A percentile compares a stretch with the other conserved stretches of the same genome.
Conservation (phyloP, 148 eudicot genomes). For the Salicornia ramosissima region DNA sequence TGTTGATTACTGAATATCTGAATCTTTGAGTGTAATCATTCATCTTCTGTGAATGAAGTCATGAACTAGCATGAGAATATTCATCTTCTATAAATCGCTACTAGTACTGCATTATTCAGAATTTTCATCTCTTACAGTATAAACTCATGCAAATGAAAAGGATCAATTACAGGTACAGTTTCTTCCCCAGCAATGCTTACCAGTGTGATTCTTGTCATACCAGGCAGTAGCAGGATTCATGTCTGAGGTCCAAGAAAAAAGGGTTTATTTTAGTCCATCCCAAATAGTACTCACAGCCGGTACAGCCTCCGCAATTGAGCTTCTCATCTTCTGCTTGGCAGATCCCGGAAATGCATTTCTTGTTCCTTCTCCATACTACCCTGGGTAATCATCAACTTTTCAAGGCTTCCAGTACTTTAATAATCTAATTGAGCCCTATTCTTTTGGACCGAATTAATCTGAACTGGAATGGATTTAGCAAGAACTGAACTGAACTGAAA, state of each 20-base stretch:
- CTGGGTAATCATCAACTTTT: slow-evolving; percentile 50
- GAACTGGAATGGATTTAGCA: too few relatives aligned
- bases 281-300: slow-evolving; percentile 68
- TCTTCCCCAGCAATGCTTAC: background rate
- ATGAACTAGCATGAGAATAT: too few relatives aligned
- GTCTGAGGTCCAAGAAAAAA: slow-evolving; percentile 52
- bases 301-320: slow-evolving; percentile 71
- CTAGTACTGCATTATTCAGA: background rate
- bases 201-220: slow-evolving; percentile 6
- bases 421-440: too few relatives aligned
- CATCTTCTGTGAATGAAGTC: too few relatives aligned
- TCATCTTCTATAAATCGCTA: too few relatives aligned
- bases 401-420: background rate
- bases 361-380: slow-evolving; percentile 84
- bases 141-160: too few relatives aligned
- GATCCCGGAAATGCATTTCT: slow-evolving; percentile 93
- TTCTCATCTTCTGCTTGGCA: slow-evolving; percentile 79
- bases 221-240: slow-evolving; percentile 82
- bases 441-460: too few relatives aligned
- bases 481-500: too few relatives aligned
- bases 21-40: too few relatives aligned
- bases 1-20: too few relatives aligned
- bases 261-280: slow-evolving; percentile 54
- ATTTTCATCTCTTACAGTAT: background rate
- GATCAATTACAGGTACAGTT: background rate